Conservation (phyloP, 108 stramenopile species). For the Pseudonitzschia delicatissima region DNA sequence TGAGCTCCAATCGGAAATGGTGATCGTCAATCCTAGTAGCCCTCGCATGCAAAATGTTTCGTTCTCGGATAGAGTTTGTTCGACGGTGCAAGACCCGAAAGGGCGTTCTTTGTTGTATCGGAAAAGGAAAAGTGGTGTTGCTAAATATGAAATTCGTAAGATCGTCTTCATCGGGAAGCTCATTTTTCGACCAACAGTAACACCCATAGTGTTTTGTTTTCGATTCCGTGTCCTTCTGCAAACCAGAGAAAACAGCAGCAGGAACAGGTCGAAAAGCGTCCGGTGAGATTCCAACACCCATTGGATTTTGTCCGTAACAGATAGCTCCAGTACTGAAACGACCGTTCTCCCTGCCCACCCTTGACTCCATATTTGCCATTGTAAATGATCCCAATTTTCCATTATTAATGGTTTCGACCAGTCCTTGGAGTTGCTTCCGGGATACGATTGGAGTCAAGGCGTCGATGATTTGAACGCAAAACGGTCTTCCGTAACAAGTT, state of each 20-base stretch:
- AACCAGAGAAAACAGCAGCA: slow-evolving; percentile 39
- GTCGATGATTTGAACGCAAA: slow-evolving; percentile 79
- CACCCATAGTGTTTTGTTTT: slow-evolving; percentile 85
- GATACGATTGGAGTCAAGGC: slow-evolving; percentile 40
- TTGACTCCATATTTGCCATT: neutral
- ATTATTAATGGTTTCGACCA: slow-evolving; percentile 50
- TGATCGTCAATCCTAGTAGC: slow-evolving; percentile 65
- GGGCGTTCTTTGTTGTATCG: slow-evolving; percentile 75
- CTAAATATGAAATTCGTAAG: neutral
- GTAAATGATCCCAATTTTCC: neutral
- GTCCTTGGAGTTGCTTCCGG: slow-evolving; percentile 24
- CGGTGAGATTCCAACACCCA: slow-evolving; percentile 60
- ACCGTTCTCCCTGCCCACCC: neutral
- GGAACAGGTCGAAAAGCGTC: slow-evolving; percentile 37
- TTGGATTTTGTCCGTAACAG: slow-evolving; percentile 57
- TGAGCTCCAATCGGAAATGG: slow-evolving; percentile 62
- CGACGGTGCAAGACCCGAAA: slow-evolving; percentile 80
- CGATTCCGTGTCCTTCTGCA: slow-evolving; percentile 78
- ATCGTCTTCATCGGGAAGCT: slow-evolving; percentile 24
- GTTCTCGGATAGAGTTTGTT: slow-evolving; percentile 50
- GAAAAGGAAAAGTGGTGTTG: slow-evolving; percentile 40
- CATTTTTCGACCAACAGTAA: slow-evolving; percentile 57
- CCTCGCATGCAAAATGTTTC: slow-evolving; percentile 43
- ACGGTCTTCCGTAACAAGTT: slow-evolving; percentile 60
- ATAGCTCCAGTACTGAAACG: neutral